Conservation (phyloP, 495 filamentous ascomycete genomes). For the Thozetella sp. region DNA sequence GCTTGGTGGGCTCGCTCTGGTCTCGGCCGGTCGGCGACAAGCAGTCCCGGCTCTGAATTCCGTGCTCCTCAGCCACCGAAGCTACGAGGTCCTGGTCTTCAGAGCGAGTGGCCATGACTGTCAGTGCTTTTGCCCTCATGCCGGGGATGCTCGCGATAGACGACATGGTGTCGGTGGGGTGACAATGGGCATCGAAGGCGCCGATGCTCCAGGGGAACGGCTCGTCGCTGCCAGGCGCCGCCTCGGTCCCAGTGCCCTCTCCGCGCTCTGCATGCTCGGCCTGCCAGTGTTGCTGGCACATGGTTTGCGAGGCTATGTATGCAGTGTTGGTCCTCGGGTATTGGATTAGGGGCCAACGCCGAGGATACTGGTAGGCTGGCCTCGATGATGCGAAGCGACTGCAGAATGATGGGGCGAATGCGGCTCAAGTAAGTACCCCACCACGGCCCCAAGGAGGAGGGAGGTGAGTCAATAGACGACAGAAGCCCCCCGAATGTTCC, state of each 20-base stretch:
- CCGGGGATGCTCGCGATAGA: constrained; percentile 63
- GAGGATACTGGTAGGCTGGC: too few relatives aligned
- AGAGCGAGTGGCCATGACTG: constrained; percentile 85
- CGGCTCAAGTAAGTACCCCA: too few relatives aligned
- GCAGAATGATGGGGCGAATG: too few relatives aligned
- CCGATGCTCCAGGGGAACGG: constrained; percentile 83
- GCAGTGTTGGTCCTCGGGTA: constrained; percentile 1
- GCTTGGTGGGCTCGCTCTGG: constrained; percentile 20
- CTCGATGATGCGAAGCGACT: too few relatives aligned
- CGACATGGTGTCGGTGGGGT: constrained; percentile 95
- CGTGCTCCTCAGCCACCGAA: constrained; percentile 56
- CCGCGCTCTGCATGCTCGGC: neutral
- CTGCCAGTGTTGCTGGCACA: constrained; percentile 8
- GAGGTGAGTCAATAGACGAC: too few relatives aligned
- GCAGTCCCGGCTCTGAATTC: constrained; percentile 18
- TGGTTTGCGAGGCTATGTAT: neutral
- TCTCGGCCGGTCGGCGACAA: constrained; percentile 11
- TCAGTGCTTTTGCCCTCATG: constrained; percentile 79
- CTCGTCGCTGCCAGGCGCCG: constrained; percentile 10
- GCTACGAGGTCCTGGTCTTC: constrained; percentile 88
- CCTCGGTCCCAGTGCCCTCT: neutral
- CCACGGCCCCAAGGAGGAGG: too few relatives aligned
- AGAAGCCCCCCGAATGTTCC: too few relatives aligned
- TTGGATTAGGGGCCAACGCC: neutral
- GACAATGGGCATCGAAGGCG: constrained; percentile 91